Evolutionary conservation across 208 protist species (phyloP), one percentile per base, ranked within the genome.

Genomic region (Kentomonas sorsogonicus): DNA sequence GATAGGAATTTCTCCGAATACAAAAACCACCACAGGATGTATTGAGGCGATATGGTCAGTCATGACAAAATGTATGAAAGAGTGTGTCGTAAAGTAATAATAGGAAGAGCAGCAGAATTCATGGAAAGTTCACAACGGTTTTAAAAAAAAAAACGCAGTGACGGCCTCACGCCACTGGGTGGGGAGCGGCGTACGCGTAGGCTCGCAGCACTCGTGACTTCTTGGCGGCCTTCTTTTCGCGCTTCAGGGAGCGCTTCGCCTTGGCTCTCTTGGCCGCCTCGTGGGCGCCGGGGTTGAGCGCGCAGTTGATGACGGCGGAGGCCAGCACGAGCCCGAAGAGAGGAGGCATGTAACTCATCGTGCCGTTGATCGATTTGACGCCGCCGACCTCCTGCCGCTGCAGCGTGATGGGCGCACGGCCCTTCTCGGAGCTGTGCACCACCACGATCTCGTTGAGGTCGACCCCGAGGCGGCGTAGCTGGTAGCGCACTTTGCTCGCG

Each of bases 311-410:
- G 40, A 93, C 80, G 25, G 78, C 81, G 0, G 81, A 79, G 11
- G 89, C 72, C 0, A 95, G 72, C 39, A 89, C n/a, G 0, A 95
- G 61, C 10, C 89, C 89, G 63, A 93, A 95, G 3, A 92, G 46
- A 6, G 89, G 69, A 5, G 89, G 89, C 79, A 95, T 95, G 72
- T 95, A 92, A 63, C 85, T 93, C 40, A 95, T 86, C 2, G 89
- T 95, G 27, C 89, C 89, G 55, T 95, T 95, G 48, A 93, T 79
- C 1, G 83, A 69, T 13, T 83, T 62, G 47, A 85, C 83, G 13
- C 84, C 89, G 31, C 83, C 89, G 0, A 71, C 73, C 55, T 90
- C 82, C 63, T 89, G 83, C 11, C 78, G 68, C 69, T 91, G 79
- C 40, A 83, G 89, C 60, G 79, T 75, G 50, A 93, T 63, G 22